Evolutionary conservation across 169 alveolate species (phyloP).

Genomic region (Eimeria tenella): DNA sequence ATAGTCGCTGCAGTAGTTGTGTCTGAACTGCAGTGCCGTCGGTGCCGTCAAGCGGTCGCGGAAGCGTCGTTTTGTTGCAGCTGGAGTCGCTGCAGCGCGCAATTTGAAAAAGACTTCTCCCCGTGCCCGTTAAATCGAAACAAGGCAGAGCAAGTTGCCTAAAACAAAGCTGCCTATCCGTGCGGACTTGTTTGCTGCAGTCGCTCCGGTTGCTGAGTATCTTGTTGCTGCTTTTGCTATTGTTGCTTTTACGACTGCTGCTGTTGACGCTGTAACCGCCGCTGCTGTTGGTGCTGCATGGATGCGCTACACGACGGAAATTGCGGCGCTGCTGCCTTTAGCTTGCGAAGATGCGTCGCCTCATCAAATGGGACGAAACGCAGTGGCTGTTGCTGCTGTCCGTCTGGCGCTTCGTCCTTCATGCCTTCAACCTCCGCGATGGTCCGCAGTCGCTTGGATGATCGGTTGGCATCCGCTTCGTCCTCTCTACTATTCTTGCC

Average conservation of each 20-base stretch:
- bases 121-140: no score
- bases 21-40: background rate
- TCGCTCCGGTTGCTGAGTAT: background rate
- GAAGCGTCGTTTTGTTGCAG: background rate
- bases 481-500: background rate
- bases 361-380: conserved; percentile 50
- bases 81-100: background rate
- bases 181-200: background rate
- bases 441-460: conserved; percentile 63
- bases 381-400: conserved; percentile 41
- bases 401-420: conserved; percentile 57
- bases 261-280: background rate
- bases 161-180: no score
- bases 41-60: background rate
- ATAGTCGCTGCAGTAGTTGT: background rate
- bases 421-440: conserved; percentile 79
- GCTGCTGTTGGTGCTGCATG: conserved; percentile 15
- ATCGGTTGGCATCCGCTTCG: conserved; percentile 3
- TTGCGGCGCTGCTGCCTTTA: conserved; percentile 53
- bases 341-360: conserved; percentile 20
- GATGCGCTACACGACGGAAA: background rate
- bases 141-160: no score
- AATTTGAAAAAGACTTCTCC: no score
- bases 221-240: background rate
- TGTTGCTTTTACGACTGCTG: conserved; percentile 1